These are phyloP conservation scores for Cordyceps fumosorosea DNA, from an alignment of 2,329 filamentous ascomycete genomes.

Conservation along the genomic window DNA sequence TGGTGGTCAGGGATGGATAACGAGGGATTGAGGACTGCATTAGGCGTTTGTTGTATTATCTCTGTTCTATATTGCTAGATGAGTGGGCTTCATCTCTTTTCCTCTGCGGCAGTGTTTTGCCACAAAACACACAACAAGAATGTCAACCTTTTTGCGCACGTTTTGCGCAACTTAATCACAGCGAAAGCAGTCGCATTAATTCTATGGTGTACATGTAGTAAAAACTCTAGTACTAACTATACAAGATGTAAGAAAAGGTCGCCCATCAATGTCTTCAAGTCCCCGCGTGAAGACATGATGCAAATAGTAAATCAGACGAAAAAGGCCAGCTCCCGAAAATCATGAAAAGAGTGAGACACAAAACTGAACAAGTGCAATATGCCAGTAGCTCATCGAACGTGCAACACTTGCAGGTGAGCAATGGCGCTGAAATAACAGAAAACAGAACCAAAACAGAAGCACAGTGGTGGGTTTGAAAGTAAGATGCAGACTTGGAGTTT, in stretches of 20 bases:
- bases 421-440: not conserved
- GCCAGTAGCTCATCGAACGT: not conserved
- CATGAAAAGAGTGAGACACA: not conserved
- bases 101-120: not conserved
- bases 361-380: not conserved
- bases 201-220: constrained; percentile 4
- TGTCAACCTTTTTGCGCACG: not conserved
- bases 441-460: not conserved
- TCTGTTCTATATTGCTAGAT: not conserved
- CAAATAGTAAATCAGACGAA: not conserved
- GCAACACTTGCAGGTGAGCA: constrained; percentile 7
- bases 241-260: constrained; percentile 3
- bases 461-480: not conserved
- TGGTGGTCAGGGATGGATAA: not conserved
- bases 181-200: not conserved
- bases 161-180: not conserved
- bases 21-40: not conserved
- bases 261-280: not conserved
- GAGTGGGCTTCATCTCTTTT: not conserved
- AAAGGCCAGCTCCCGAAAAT: not conserved
- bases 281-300: not conserved
- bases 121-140: not conserved
- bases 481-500: not conserved
- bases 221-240: constrained; percentile 6
- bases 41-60: not conserved